Conservation (phyloP, 371 early-diverging fungal species). For the Mucor sp. region DNA sequence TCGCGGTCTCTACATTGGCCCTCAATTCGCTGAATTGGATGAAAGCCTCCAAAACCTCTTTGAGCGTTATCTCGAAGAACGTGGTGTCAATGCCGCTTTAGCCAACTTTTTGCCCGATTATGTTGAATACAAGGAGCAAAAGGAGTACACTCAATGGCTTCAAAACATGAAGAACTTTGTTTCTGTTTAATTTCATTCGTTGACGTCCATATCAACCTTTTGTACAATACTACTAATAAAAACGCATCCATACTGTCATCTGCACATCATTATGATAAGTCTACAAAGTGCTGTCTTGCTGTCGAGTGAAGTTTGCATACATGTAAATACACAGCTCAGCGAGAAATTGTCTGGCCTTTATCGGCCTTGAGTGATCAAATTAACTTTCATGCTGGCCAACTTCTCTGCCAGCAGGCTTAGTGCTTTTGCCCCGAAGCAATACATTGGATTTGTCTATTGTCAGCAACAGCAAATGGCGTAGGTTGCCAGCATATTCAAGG, state of each 20-base stretch:
- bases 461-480: too few relatives aligned
- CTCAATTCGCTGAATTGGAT: conserved; percentile 90
- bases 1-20: conserved; percentile 88
- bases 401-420: too few relatives aligned
- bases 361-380: too few relatives aligned
- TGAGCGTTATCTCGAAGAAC: conserved; percentile 86
- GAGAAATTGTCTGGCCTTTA: too few relatives aligned
- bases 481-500: too few relatives aligned
- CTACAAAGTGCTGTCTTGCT: not conserved
- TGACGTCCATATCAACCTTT: not conserved
- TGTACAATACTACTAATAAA: conserved; percentile 1
- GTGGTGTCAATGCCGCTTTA: conserved; percentile 78
- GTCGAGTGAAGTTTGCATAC: too few relatives aligned
- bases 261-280: not conserved
- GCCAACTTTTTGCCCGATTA: conserved; percentile 84
- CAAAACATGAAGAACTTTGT: conserved; percentile 77
- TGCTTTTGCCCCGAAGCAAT: too few relatives aligned
- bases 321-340: too few relatives aligned
- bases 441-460: too few relatives aligned
- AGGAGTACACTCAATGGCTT: conserved; percentile 88
- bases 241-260: not conserved
- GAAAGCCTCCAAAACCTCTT: conserved; percentile 80
- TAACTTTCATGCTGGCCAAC: too few relatives aligned
- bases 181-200: conserved; percentile 17
- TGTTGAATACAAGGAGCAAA: conserved; percentile 92